Evolutionary conservation across 345 rosid genomes (phyloP), one percentile per base, ranked within the genome.

Genomic region (Arabis hirsuta): DNA sequence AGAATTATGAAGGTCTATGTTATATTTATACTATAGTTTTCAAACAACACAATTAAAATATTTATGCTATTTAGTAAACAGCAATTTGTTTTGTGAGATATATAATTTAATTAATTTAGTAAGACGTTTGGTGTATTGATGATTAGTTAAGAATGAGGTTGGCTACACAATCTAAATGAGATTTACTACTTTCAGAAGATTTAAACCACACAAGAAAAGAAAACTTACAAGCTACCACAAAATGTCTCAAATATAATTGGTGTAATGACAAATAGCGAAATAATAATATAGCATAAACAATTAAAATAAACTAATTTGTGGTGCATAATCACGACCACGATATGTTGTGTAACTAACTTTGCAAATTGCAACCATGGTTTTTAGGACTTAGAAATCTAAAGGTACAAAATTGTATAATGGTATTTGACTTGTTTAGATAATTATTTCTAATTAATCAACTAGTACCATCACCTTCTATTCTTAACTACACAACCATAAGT

Each of bases 141-240:
- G 12, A 46, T 45, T 55, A 38, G 48, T 55, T 73, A 34, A 63
- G 53, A 13, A 38, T 57, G 59, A 65, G 31, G 53, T 48, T 65
- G 63, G 29, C 41, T 31, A 55, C 5, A 63, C 54, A 71, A 27
- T 41, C 1, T 43, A 62, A 67, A 20, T 46, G 43, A 31, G 27
- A 39, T 26, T 4, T 9, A 50, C 59, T 27, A 27, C 11, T 61
- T 61, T 53, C 7, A 53, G 39, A 72, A 43, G 62, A 31, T 22
- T 62, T 62, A 43, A 51, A 72, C 55, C 76, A 32, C 22, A 22
- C 62, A 43, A 29, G 53, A 12, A 48, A 14, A 38, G 4, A 51
- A 46, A 51, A 27, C 53, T 60, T 39, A 27, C 31, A 71, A 50
- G 42, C 47, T 38, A 58, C 52, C 67, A 38, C 43, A 39, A 24